These are phyloP conservation scores for Aegle marmelos DNA, from an alignment of 345 rosid genomes.

Conservation along the genomic window DNA sequence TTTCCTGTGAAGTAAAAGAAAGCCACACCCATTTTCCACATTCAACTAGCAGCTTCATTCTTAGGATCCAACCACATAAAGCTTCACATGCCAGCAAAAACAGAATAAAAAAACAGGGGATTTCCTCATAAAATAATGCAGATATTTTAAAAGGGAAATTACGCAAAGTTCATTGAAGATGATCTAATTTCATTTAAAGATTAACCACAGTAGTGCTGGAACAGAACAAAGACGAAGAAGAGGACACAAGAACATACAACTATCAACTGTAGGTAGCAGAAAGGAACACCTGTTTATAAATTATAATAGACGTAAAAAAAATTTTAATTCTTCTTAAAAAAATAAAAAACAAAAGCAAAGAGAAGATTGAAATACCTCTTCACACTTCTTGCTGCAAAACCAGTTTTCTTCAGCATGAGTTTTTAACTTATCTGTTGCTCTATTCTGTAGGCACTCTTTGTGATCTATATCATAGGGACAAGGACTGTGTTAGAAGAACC, in stretches of 20 bases:
- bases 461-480: conserved; percentile 51
- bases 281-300: neutral
- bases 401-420: conserved; percentile 30
- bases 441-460: conserved; percentile 34
- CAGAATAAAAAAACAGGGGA: neutral
- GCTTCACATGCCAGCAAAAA: neutral
- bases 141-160: neutral
- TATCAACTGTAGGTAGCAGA: neutral
- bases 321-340: neutral
- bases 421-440: conserved; percentile 21
- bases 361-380: conserved; percentile 38
- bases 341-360: neutral
- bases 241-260: no score
- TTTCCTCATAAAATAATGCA: neutral
- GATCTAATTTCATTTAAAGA: neutral
- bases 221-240: neutral
- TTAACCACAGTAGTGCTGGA: neutral
- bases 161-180: neutral
- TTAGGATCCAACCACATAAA: neutral
- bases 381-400: conserved; percentile 74
- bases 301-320: neutral
- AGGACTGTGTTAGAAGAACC: conserved; percentile 17
- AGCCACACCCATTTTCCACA: neutral
- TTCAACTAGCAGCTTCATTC: neutral
- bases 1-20: neutral